phyloP scores from a whole-genome alignment of 2,329 filamentous ascomycete genomes.

The Nothophoma quercina region DNA sequence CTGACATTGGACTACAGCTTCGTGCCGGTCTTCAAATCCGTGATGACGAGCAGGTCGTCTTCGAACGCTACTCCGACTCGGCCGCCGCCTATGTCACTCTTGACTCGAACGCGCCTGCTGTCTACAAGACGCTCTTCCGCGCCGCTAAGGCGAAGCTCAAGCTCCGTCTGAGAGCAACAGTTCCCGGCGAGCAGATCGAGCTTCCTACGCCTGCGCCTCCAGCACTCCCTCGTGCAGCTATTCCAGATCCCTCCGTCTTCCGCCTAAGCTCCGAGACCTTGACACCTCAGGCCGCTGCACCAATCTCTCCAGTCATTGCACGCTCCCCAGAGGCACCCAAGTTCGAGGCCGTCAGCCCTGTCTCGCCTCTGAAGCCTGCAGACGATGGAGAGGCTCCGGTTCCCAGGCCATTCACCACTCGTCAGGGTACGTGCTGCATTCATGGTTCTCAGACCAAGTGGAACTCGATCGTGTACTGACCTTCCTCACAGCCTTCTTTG shows the following conservation, averaged over 20 bases:
- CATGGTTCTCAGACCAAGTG: background rate
- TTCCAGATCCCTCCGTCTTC: constrained; percentile 30
- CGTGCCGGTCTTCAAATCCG: constrained; percentile 72
- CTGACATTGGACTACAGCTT: constrained; percentile 53
- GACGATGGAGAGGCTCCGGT: constrained; percentile 51
- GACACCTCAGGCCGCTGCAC: constrained; percentile 29
- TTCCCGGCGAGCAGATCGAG: constrained; percentile 60
- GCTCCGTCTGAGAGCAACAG: constrained; percentile 82
- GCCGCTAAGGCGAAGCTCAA: constrained; percentile 98
- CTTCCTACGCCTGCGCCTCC: constrained; percentile 25
- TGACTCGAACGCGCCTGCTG: constrained; percentile 76
- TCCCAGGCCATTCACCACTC: constrained; percentile 50
- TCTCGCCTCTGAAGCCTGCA: constrained; percentile 31
- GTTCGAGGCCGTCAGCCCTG: constrained; percentile 30
- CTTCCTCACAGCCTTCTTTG: constrained; percentile 36
- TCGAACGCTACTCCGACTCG: constrained; percentile 97
- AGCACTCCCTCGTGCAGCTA: constrained; percentile 10
- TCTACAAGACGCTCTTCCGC: constrained; percentile 96
- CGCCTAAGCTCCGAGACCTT: constrained; percentile 40
- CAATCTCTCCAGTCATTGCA: constrained; percentile 38
- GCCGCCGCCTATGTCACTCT: constrained; percentile 81
- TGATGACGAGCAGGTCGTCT: constrained; percentile 66
- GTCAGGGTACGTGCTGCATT: constrained; percentile 37
- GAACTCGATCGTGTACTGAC: constrained; percentile 18
- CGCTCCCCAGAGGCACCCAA: constrained; percentile 34